Evolutionary conservation across 306 rosid species (phyloP).

Genomic region (Casuarina equisetifolia): DNA sequence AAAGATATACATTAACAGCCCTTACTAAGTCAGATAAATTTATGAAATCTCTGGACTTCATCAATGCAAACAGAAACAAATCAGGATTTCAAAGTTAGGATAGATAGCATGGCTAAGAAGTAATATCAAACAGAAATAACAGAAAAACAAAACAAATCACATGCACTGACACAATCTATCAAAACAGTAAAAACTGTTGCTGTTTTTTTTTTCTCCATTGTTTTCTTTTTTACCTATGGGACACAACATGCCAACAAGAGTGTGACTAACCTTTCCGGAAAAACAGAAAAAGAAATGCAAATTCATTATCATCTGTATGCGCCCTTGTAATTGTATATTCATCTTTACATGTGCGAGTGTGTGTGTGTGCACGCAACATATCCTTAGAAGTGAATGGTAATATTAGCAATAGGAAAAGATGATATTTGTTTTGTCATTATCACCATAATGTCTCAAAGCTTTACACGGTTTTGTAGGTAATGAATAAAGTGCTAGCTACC

Average conservation of each 20-base stretch:
- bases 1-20: too few relatives aligned
- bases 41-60: too few relatives aligned
- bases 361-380: background rate
- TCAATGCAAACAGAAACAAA: background rate
- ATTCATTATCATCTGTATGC: background rate
- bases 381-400: background rate
- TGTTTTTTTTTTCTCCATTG: background rate
- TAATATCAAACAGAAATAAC: background rate
- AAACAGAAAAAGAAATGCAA: background rate
- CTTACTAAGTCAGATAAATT: too few relatives aligned
- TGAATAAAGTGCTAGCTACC: background rate
- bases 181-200: background rate
- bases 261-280: background rate
- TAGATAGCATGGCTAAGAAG: background rate
- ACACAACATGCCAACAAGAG: background rate
- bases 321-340: background rate
- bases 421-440: constrained; percentile 3
- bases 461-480: constrained; percentile 3
- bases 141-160: background rate
- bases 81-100: background rate
- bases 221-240: background rate
- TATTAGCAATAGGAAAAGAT: background rate
- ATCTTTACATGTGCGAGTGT: background rate
- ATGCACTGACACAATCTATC: background rate
- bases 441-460: constrained; percentile 5